Percentiles rank a stretch among this genome's conserved stretches.
phyloP scores from a whole-genome alignment of 306 rosid species.

The Bauhinia variegata region DNA sequence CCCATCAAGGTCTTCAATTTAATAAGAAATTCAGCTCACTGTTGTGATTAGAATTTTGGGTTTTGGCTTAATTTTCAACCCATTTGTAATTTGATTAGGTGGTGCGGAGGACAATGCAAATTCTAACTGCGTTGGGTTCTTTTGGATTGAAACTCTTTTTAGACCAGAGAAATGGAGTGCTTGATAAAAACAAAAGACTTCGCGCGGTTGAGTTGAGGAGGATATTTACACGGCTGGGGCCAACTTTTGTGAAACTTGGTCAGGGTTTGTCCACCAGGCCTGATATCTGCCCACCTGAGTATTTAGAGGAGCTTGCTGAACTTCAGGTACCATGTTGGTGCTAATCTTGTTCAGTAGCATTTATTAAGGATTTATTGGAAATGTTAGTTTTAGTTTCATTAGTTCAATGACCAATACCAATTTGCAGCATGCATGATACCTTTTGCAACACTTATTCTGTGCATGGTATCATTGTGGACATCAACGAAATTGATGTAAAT shows the following conservation, averaged over 20 bases:
- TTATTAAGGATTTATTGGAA: background rate
- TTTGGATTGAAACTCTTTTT: constrained; percentile 61
- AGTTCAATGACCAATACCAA: constrained; percentile 21
- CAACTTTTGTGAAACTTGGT: constrained; percentile 94
- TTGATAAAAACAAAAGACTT: constrained; percentile 60
- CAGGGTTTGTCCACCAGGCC: constrained; percentile 96
- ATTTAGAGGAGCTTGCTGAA: constrained; percentile 84
- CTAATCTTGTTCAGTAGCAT: constrained; percentile 10
- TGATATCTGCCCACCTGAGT: constrained; percentile 87
- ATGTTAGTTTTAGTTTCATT: constrained; percentile 12
- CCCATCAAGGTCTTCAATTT: constrained; percentile 54
- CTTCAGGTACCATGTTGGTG: constrained; percentile 59
- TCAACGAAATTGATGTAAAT: constrained; percentile 4
- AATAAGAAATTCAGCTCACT: constrained; percentile 4
- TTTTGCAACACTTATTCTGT: constrained; percentile 14
- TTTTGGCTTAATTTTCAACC: constrained; percentile 26
- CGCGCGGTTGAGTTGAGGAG: constrained; percentile 73
- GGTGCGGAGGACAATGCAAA: constrained; percentile 68
- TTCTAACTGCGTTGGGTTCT: constrained; percentile 57
- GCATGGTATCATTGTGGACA: background rate
- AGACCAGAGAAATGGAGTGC: constrained; percentile 68
- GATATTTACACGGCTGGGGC: constrained; percentile 78
- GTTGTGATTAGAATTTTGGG: background rate
- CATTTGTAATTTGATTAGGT: constrained; percentile 44
- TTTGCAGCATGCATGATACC: constrained; percentile 1